A percentile compares a stretch with the other conserved stretches of the same genome.
Evolutionary conservation across 2,329 filamentous ascomycete species (phyloP).

Genomic region (Aspergillus sp.): DNA sequence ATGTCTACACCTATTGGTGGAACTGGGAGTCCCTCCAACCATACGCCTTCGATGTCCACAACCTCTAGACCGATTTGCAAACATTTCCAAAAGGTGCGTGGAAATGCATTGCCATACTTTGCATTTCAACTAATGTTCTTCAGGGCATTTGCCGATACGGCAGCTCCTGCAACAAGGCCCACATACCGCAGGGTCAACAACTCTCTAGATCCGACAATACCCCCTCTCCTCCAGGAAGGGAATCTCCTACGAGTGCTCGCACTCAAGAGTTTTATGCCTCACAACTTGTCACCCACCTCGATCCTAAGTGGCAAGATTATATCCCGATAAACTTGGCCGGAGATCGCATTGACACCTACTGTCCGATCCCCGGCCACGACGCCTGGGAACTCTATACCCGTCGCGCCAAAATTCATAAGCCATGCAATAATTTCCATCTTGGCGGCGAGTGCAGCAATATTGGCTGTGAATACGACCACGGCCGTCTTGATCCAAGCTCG

Average conservation of each 20-base stretch:
- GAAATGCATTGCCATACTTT: too few species aligned
- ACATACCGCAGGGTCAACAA: conserved; percentile 31
- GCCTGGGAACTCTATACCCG: conserved; percentile 45
- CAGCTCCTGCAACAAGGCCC: conserved; percentile 32
- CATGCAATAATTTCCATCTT: conserved; percentile 54
- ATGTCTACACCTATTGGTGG: conserved; percentile 42
- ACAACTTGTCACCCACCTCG: conserved; percentile 19
- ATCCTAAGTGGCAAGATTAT: conserved; percentile 23
- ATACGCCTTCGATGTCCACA: conserved; percentile 3
- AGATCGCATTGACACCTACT: conserved; percentile 51
- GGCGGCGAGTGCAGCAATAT: conserved; percentile 41
- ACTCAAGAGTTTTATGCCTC: conserved; percentile 24
- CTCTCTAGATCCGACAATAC: conserved; percentile 22
- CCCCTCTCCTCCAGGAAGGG: conserved; percentile 10
- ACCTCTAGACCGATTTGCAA: conserved; percentile 29
- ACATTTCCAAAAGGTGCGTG: conserved; percentile 36
- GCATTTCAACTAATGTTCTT: conserved; percentile 1
- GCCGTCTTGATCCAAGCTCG: conserved; percentile 41
- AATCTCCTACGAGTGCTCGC: conserved; percentile 7
- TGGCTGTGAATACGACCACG: conserved; percentile 51
- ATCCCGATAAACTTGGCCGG: conserved; percentile 52
- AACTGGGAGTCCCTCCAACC: conserved; percentile 7
- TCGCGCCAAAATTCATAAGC: conserved; percentile 43
- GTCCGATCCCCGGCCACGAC: conserved; percentile 37
- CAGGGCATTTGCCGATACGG: conserved; percentile 39